A percentile compares a stretch with the other conserved stretches of the same genome.
Conservation (phyloP, 78 protist species). For the Polysphondylium violaceum region DNA sequence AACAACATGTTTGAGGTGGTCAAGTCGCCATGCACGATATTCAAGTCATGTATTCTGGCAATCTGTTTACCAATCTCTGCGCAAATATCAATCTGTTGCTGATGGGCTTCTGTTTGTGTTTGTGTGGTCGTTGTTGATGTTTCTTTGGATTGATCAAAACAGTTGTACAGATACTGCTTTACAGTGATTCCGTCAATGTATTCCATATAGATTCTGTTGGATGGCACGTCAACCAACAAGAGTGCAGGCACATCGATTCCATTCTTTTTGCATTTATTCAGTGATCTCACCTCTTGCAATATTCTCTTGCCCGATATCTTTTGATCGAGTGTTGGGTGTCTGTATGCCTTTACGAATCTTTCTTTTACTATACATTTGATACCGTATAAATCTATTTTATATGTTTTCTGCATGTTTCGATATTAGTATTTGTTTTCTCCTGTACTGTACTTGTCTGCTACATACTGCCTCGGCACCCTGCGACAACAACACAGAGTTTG, state of each 20-base stretch:
- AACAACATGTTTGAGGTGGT: slow-evolving; percentile 92
- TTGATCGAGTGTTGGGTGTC: slow-evolving; percentile 86
- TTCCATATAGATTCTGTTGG: slow-evolving; percentile 72
- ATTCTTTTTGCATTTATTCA: slow-evolving; percentile 61
- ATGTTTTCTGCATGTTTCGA: slow-evolving; percentile 63
- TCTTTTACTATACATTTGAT: slow-evolving; percentile 85
- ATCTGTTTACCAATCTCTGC: slow-evolving; percentile 80
- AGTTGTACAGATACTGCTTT: slow-evolving; percentile 25
- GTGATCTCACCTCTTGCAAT: slow-evolving; percentile 63
- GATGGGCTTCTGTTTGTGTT: neutral
- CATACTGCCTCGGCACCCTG: slow-evolving; percentile 88
- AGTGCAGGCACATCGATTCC: slow-evolving; percentile 66
- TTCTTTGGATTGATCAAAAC: neutral
- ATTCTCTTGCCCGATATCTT: slow-evolving; percentile 60
- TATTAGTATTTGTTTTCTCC: too few species aligned
- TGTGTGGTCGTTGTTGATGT: too few species aligned
- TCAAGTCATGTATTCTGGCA: slow-evolving; percentile 79
- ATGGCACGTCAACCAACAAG: slow-evolving; percentile 22
- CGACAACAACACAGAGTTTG: too few species aligned
- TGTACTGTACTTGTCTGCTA: too few species aligned
- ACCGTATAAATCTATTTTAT: slow-evolving; percentile 46
- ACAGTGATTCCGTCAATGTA: slow-evolving; percentile 65
- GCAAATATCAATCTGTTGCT: neutral
- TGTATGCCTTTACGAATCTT: slow-evolving; percentile 85
- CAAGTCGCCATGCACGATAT: slow-evolving; percentile 93